phyloP scores from a whole-genome alignment of 2,329 filamentous ascomycete species.

The Cyphellophora attinorum region DNA sequence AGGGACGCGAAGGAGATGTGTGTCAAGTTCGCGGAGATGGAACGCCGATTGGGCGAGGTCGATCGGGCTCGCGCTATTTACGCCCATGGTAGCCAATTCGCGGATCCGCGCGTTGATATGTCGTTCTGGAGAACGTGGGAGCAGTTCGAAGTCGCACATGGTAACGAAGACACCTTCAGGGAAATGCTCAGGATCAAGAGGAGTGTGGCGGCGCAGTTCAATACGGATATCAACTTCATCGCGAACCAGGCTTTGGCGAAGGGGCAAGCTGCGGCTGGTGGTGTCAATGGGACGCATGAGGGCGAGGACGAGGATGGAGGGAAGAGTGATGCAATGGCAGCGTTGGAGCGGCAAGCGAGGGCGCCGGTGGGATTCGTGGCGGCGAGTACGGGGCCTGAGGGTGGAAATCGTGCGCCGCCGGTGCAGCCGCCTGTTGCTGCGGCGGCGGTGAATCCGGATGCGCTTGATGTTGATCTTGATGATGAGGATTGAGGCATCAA shows the following conservation, averaged over 20 bases:
- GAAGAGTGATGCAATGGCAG: constrained; percentile 68
- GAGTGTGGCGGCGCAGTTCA: constrained; percentile 95
- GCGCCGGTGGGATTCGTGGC: constrained; percentile 88
- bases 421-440: constrained; percentile 26
- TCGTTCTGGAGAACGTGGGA: constrained; percentile 97
- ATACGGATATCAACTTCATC: constrained; percentile 98
- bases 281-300: constrained; percentile 28
- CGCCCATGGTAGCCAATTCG: constrained; percentile 93
- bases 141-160: constrained; percentile 90
- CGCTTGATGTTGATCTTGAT: constrained; percentile 68
- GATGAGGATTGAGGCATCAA: constrained; percentile 15
- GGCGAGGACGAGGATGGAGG: constrained; percentile 35
- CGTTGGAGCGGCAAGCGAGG: constrained; percentile 75
- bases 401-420: constrained; percentile 41
- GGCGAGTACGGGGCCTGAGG: constrained; percentile 64
- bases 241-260: constrained; percentile 87
- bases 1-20: constrained; percentile 95
- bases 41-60: constrained; percentile 81
- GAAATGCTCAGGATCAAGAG: constrained; percentile 98
- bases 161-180: constrained; percentile 98
- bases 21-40: constrained; percentile 97
- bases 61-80: constrained; percentile 93
- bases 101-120: constrained; percentile 81
- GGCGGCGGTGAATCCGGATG: constrained; percentile 66
- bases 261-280: constrained; percentile 45